Evolutionary conservation across 1,284 basidiomycete species (phyloP), one percentile per base, ranked within the genome.

Genomic region (Phylloporus gajari): DNA sequence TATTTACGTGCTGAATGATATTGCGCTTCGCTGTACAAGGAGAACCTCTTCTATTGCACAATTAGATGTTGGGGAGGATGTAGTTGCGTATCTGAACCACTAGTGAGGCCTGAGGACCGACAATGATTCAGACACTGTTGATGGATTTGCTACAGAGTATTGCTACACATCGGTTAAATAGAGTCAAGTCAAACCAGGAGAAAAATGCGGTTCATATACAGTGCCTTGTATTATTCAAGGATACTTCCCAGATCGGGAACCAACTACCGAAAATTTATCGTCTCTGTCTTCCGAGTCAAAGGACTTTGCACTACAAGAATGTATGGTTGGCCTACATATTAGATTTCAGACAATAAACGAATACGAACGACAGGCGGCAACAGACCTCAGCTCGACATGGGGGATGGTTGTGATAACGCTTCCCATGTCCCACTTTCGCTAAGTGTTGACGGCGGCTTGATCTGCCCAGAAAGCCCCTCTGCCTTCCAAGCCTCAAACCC

Each of bases 401-500:
- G 79, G 17, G 78, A 73, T 60, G 79, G 79, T 11, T 81, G 76
- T 1, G 79, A 79, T 48, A 80, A 65, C 38, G 70, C 80, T 51
- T 81, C 79, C 77, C 80, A 81, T 48, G 77, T 81, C 21, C 78
- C 80, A 5, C 70, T 74, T 60, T 82, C 81, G 40, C 79, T 80
- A 0, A 62, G 44, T 8, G 80, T 82, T 0, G 80, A 82, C 21
- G 82, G 82, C 2, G 82, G 80, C 30, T 66, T 79, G 51, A 85
- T 75, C 67, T 85, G 84, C 21, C 83, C 84, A 35, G 92, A 91
- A 21, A 94, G 80, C 0, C 90, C 89, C 27, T 87, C 90, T 13
- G 86, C 86, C 78, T 85, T 90, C 93, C 93, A 94, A 1, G 91
- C 92, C 30, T 86, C 85, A 79, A 87, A 93, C 15, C 93, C 93